Evolutionary conservation across 2,329 filamentous ascomycete species (phyloP).

Genomic region (Aspergillus thermomutatus): DNA sequence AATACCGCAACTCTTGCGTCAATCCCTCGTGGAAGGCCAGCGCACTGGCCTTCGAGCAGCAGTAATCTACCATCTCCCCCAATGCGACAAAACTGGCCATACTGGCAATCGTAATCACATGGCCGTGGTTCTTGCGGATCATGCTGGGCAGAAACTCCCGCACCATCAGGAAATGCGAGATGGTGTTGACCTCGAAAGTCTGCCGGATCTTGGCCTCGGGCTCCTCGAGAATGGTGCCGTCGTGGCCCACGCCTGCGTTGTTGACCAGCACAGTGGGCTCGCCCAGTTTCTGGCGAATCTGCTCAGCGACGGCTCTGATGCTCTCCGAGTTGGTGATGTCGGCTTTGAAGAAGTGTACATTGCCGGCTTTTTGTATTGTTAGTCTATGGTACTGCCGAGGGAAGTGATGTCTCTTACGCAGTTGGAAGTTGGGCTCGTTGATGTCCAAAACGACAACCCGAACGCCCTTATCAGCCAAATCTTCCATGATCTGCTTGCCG

Average conservation of each 20-base stretch:
- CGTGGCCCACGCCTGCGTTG: slow-evolving; percentile 49
- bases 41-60: slow-evolving; percentile 50
- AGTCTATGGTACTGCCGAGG: background rate
- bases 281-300: slow-evolving; percentile 40
- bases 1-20: slow-evolving; percentile 35
- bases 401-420: slow-evolving; percentile 20
- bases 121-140: slow-evolving; percentile 51
- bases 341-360: slow-evolving; percentile 35
- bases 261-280: slow-evolving; percentile 49
- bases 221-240: slow-evolving; percentile 47
- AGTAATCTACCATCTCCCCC: slow-evolving; percentile 52
- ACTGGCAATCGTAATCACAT: slow-evolving; percentile 56
- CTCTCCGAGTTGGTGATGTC: slow-evolving; percentile 36
- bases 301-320: slow-evolving; percentile 31
- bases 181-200: slow-evolving; percentile 52
- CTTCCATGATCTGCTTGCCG: slow-evolving; percentile 34
- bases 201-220: slow-evolving; percentile 43
- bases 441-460: slow-evolving; percentile 38
- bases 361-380: slow-evolving; percentile 19
- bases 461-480: slow-evolving; percentile 26
- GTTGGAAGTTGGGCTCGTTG: slow-evolving; percentile 27
- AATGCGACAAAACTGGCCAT: slow-evolving; percentile 49
- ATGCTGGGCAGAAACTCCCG: slow-evolving; percentile 53
- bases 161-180: slow-evolving; percentile 50
- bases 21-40: slow-evolving; percentile 53